phyloP scores from a whole-genome alignment of 2,329 filamentous ascomycete species.

The Aulographum hederae region DNA sequence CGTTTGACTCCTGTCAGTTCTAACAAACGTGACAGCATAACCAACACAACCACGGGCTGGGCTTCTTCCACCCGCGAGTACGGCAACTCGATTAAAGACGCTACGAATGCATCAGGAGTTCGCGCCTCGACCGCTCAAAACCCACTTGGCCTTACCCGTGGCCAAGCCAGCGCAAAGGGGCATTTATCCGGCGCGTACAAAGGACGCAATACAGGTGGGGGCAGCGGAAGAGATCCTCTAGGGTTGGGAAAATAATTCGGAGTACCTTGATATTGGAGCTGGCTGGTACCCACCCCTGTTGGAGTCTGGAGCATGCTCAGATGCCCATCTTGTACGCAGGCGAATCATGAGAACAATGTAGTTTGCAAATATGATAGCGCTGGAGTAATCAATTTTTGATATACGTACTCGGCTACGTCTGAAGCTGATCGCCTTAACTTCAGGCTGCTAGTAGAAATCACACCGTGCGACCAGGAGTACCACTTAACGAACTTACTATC shows the following conservation, averaged over 20 bases:
- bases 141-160: slow-evolving; percentile 23
- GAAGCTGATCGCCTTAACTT: too few relatives aligned
- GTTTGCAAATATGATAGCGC: too few relatives aligned
- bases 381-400: too few relatives aligned
- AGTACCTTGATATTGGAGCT: too few relatives aligned
- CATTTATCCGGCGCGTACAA: not conserved
- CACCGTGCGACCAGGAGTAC: too few relatives aligned
- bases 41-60: slow-evolving; percentile 25
- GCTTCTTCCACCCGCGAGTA: slow-evolving; percentile 29
- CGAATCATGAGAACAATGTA: too few relatives aligned
- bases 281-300: too few relatives aligned
- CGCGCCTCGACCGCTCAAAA: slow-evolving; percentile 26
- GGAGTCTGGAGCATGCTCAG: too few relatives aligned
- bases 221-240: slow-evolving; percentile 5
- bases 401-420: too few relatives aligned
- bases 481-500: too few relatives aligned
- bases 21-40: slow-evolving; percentile 15
- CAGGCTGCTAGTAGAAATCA: too few relatives aligned
- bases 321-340: too few relatives aligned
- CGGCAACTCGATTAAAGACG: slow-evolving; percentile 31
- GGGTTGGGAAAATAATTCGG: slow-evolving; percentile 4
- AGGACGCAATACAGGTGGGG: not conserved
- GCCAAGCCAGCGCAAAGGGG: slow-evolving; percentile 12
- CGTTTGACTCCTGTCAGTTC: slow-evolving; percentile 1
- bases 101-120: slow-evolving; percentile 23